Base-by-base conservation (phyloP, 2,329 filamentous ascomycete species). In the Sclerotinia glacialis region DNA sequence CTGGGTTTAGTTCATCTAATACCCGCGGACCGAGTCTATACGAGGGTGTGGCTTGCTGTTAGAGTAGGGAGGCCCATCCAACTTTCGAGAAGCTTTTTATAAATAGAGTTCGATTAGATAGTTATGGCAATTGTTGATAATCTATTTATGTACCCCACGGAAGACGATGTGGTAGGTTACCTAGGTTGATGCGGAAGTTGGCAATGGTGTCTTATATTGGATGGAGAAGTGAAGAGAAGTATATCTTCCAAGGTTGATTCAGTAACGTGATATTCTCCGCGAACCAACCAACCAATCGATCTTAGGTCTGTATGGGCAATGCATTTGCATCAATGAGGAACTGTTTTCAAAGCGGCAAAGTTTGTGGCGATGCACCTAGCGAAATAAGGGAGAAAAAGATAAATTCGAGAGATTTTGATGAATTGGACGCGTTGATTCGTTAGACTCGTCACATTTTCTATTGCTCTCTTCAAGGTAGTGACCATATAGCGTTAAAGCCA, bases 31-130 rank as follows among this genome's bases (percentile, higher is more conserved):
- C 55, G 40, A 46, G 21, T 47, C 42, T 34, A 59, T 59, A 59
- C 56, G 56, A 59, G 56, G 56, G 8, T 46, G 56, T 59, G 56
- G 56, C 56, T 59, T 59, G 56, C 42, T 59, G 56, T 47, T 42
- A 59, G 56, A 23, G 56, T 18, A 34, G 16, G 42, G 56, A 46
- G 56, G 28, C 55, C 26, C 55, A 58, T 44, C 37, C 31, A 52
- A 52, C 26, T 44, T 46, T 46, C 14, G 18, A 44, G 55, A 44
- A 31, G 37, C 55, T 58, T 37, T 37, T 46, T 44, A 9, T 28
- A 44, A n/a, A 44, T 34, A 55, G 40, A 46, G 37, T 44, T 28
- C 37, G 52, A 54, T 37, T n/a, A 34, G 28, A 40, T 55, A 34
- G 28, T 26, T 55, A 55, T 26, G 53, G 14, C n/a, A 40, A 55